Evolutionary conservation across 345 rosid genomes (phyloP), one percentile per base, ranked within the genome.

Genomic region (Hibiscus trionum): DNA sequence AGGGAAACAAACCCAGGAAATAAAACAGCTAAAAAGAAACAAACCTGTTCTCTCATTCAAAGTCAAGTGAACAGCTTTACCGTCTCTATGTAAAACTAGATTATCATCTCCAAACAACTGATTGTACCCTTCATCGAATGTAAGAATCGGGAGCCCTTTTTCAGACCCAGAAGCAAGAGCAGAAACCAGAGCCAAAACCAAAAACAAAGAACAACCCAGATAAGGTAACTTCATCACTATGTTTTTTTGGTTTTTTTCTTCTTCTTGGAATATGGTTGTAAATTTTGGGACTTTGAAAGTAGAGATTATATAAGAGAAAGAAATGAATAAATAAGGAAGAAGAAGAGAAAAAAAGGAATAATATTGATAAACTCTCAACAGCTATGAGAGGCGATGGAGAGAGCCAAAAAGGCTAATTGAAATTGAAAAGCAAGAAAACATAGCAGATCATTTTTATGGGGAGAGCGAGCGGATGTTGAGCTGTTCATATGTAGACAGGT

Each of bases 101-200:
- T 92, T 92, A 75, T 89, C 82, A 49, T 92, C 91, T 50, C 99
- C 99, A 70, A 95, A 95, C 73, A 95, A 88, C 35, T 92, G 97
- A 29, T 83, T 76, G 75, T 95, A 95, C 2, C 97, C 91, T 83
- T 95, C 99, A 69, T 95, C 99, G 66, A 95, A 95, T 29, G 93
- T 77, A 17, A 83, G 69, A 44, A 89, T 49, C 42, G 97, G 93
- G 42, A 88, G 76, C 31, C 75, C 78, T 37, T 73, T 70, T 19
- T 78, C 70, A 76, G 84, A 80, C 79, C 97, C 96, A 76, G 87
- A 85, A 77, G 50, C 93, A 66, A 82, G 58, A 77, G 82, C 83
- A 66, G 78, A 78, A 7, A 85, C 70, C 42, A 81, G 69, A 75
- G 80, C 73, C 69, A 75, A 80, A 31, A 80, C 46, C 3, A 91